Evolutionary conservation across 2,329 filamentous ascomycete species (phyloP), one percentile per base, ranked within the genome.

Genomic region (Neurospora sp.): DNA sequence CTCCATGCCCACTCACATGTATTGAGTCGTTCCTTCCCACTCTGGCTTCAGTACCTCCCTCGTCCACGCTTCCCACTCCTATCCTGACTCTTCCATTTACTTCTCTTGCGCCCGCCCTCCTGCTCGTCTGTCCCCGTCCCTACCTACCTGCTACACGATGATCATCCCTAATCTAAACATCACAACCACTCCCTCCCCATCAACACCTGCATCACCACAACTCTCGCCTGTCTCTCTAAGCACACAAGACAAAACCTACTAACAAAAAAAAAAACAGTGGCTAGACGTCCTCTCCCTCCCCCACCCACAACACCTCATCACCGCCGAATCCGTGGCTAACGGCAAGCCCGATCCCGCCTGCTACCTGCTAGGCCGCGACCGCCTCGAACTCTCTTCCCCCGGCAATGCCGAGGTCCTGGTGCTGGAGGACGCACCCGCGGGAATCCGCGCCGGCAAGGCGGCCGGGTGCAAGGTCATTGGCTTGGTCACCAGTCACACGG

Each of bases 341-440:
- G 92, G 92, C 71, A 95, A 95, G 82, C 92, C 92, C 0, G 89
- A 94, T 79, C 92, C 92, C 36, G 81, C 85, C 15, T 92, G 91
- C 81, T 95, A 94, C 79, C 79, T 84, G 67, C 83, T 93, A 68
- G 92, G 91, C 17, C 86, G 88, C 66, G 82, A 86, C 74, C 85
- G 85, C 72, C 84, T 94, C 17, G 84, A 83, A 0, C 79, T 89
- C 23, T 78, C 83, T 23, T 83, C 82, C 40, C 77, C 78, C 15
- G 28, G 28, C 33, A 80, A 81, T 37, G 84, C 80, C 69, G 80
- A 82, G 39, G 81, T 95, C 62, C 83, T 97, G 69, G 94, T 97
- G 67, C 82, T 97, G 43, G 94, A 97, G 81, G 94, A 97, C 81
- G 92, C 92, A 69, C 93, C 94, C 5, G 92, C 93, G 8, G 94